These are phyloP conservation scores for Emericellopsis cladophorae DNA, from an alignment of 2,329 filamentous ascomycete genomes.

Conservation along the genomic window DNA sequence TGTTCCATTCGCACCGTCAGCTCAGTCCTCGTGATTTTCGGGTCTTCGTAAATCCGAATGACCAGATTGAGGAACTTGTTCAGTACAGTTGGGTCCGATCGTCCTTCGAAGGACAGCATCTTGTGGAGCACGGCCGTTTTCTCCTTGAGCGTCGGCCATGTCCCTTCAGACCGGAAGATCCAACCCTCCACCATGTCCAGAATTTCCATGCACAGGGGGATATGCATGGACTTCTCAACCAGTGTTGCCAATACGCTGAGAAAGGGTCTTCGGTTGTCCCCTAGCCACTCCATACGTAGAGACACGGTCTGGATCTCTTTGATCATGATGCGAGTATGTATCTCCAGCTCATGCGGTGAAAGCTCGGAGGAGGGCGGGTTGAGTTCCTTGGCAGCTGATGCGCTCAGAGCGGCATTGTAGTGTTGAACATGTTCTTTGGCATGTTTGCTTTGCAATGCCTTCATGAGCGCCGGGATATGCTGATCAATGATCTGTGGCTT, in stretches of 20 bases:
- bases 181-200: conserved; percentile 87
- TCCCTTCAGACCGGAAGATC: conserved; percentile 92
- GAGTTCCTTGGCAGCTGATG: conserved; percentile 35
- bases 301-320: conserved; percentile 92
- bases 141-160: conserved; percentile 94
- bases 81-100: conserved; percentile 70
- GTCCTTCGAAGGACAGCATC: conserved; percentile 90
- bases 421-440: conserved; percentile 85
- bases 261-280: conserved; percentile 84
- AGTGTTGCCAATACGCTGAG: conserved; percentile 88
- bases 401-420: conserved; percentile 45
- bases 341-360: conserved; percentile 66
- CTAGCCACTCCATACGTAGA: conserved; percentile 81
- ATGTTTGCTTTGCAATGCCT: conserved; percentile 81
- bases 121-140: conserved; percentile 99
- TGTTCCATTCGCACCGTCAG: conserved; percentile 96
- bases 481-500: conserved; percentile 81
- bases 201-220: conserved; percentile 80
- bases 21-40: conserved; percentile 88
- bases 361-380: conserved; percentile 40
- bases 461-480: conserved; percentile 82
- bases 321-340: conserved; percentile 84
- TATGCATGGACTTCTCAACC: conserved; percentile 87
- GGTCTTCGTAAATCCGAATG: conserved; percentile 95
- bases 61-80: conserved; percentile 92